Base-by-base conservation (phyloP, 1,284 basidiomycete species). In the Cryptococcus amylolentus region DNA sequence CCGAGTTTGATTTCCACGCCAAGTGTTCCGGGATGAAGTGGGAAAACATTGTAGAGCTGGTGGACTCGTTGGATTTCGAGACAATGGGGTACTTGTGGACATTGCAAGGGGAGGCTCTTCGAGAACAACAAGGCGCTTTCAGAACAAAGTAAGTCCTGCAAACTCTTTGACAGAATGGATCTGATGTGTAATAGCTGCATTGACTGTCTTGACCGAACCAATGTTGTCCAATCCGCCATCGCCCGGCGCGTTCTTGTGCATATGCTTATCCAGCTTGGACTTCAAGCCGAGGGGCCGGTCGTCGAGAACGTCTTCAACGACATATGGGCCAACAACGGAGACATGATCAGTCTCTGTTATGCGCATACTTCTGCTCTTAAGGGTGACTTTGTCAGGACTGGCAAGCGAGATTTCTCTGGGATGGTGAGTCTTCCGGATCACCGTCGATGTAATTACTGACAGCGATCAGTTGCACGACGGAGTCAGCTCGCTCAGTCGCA, bases 371-470 rank as follows among this genome's bases (percentile, higher is more conserved):
- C 73, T 0, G 77, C 76, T 2, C 80, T 98, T 49, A 98, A 98
- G 84, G 91, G 93, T n/a, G 93, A 96, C 77, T 97, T 92, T 69
- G 95, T 92, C 0, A 84, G 91, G 82, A 98, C 94, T 0, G 95
- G 95, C 31, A 95, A 91, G 78, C 85, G 95, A 20, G 94, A 98
- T 72, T 79, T 96, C 27, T 83, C 84, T 40, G 95, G 95, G 2
- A 84, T 97, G 80, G 81, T 96, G 23, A 89, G 69, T 47, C 27
- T 14, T 10, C 2, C 27, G n/a, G 12, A 14, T 18, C 23, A 1
- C 39, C 35, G 43, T 51, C 20, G 46, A 31, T 3, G 1, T 18
- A 31, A 13, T 13, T 49, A 26, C 50, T 59, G 46, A 44, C n/a
- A 54, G 16, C 59, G 52, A 4, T n/a, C 45, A 76, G 73, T 62